Conservation (phyloP, 2,329 filamentous ascomycete species). For the Neurospora sp. region DNA sequence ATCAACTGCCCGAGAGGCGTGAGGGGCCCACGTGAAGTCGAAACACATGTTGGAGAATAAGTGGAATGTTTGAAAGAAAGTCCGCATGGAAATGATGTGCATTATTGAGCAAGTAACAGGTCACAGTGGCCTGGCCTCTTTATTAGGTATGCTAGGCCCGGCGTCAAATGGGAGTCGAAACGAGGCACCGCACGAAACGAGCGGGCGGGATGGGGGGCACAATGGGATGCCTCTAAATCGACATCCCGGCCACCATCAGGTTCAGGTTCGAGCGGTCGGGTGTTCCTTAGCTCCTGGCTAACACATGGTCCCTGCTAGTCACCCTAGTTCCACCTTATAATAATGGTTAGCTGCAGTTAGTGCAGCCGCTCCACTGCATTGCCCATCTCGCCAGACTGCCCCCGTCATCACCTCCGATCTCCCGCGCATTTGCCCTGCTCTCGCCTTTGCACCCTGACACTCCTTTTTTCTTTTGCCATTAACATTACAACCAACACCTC, state of each 20-base stretch:
- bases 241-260: not conserved
- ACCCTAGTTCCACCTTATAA: not conserved
- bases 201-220: not conserved
- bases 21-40: not conserved
- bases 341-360: not conserved
- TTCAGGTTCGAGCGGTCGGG: not conserved
- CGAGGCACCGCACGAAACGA: not conserved
- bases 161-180: not conserved
- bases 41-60: not conserved
- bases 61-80: not conserved
- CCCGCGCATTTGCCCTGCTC: not conserved
- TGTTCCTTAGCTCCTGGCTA: not conserved
- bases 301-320: not conserved
- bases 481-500: not conserved
- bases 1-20: not conserved
- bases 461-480: not conserved
- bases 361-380: not conserved
- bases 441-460: not conserved
- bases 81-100: not conserved
- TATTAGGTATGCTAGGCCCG: not conserved
- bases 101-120: not conserved
- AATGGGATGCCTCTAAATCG: not conserved
- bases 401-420: not conserved
- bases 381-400: not conserved
- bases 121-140: not conserved